Conservation (phyloP, 1,284 basidiomycete species). For the Fomitopsis palustris region DNA sequence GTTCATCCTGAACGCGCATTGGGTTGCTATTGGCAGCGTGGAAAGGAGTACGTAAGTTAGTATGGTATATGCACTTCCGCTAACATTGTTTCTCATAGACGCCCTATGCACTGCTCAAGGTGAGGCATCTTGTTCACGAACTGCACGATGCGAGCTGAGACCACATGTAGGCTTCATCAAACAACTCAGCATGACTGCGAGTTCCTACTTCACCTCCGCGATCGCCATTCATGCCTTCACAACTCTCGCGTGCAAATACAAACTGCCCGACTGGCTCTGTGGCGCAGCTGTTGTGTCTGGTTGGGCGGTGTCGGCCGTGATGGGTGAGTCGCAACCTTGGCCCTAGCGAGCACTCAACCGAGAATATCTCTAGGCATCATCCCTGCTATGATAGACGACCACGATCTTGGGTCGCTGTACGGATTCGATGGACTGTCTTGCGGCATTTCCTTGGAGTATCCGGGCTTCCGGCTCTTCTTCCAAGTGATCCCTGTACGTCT, state of each 20-base stretch:
- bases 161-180: conserved; percentile 45
- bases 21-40: conserved; percentile 42
- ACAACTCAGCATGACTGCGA: conserved; percentile 58
- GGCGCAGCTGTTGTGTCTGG: conserved; percentile 43
- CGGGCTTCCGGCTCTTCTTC: conserved; percentile 43
- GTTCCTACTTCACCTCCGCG: conserved; percentile 60
- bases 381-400: conserved; percentile 34
- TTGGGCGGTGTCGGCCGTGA: conserved; percentile 44
- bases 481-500: conserved; percentile 54
- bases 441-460: conserved; percentile 41
- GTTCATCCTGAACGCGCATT: conserved; percentile 46
- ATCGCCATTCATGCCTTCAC: conserved; percentile 70
- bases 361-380: conserved; percentile 31
- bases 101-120: conserved; percentile 2
- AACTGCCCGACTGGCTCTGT: conserved; percentile 48
- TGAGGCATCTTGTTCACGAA: neutral
- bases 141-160: conserved; percentile 1
- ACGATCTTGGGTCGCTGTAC: conserved; percentile 38
- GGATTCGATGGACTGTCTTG: conserved; percentile 52
- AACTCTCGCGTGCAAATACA: conserved; percentile 54
- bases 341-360: neutral
- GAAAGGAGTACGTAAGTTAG: conserved; percentile 40
- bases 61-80: neutral
- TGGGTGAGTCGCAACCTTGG: conserved; percentile 37
- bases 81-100: neutral